These are phyloP conservation scores for Lipomyces chichibuensis DNA, from an alignment of 805 yeast genomes.

Conservation along the genomic window DNA sequence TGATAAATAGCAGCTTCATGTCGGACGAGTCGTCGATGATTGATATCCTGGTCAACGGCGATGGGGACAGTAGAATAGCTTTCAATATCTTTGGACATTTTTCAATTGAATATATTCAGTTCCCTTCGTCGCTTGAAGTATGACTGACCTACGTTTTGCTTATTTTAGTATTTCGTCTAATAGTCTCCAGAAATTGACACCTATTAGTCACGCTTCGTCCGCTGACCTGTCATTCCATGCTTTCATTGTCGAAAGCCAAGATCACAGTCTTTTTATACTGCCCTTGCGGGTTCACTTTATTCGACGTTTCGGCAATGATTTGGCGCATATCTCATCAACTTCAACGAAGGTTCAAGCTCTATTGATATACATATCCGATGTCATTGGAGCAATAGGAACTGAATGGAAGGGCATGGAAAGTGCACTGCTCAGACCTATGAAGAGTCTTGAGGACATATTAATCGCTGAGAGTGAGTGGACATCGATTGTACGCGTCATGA, in stretches of 20 bases:
- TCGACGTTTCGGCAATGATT: conserved; percentile 34
- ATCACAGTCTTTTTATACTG: conserved; percentile 3
- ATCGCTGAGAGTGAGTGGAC: not conserved
- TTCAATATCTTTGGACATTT: conserved; percentile 31
- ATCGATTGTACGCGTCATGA: not conserved
- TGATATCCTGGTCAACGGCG: conserved; percentile 22
- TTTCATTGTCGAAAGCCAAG: conserved; percentile 6
- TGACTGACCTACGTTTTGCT: not conserved
- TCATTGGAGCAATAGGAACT: conserved; percentile 4
- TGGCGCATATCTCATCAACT: conserved; percentile 25
- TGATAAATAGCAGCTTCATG: conserved; percentile 19
- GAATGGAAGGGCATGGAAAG: conserved; percentile 26
- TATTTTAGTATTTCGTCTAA: not conserved
- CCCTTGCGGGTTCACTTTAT: conserved; percentile 34
- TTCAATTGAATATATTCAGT: conserved; percentile 21
- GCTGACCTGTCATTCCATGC: conserved; percentile 31
- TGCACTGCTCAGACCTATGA: conserved; percentile 7
- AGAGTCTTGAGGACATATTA: not conserved
- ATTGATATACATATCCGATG: conserved; percentile 27
- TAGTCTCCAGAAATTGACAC: not conserved
- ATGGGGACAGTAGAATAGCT: not conserved
- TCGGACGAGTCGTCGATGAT: conserved; percentile 17
- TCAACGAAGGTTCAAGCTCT: conserved; percentile 29
- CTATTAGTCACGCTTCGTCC: conserved; percentile 19
- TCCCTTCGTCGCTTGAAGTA: conserved; percentile 23